Evolutionary conservation across 169 alveolate species (phyloP), one percentile per base, ranked within the genome.

Genomic region (Cryptosporidium meleagridis): DNA sequence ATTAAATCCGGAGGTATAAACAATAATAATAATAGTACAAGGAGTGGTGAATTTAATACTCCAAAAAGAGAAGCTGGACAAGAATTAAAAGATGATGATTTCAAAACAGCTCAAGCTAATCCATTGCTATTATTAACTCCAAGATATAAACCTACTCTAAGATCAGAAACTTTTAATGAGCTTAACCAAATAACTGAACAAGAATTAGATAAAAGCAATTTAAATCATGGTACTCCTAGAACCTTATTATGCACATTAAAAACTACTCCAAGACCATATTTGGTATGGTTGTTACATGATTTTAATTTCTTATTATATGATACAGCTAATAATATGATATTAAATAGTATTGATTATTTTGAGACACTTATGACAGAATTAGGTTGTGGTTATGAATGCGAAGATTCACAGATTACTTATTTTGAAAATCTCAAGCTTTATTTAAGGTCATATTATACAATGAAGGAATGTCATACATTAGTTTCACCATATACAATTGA

Each of bases 381-480:
- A 26, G 89, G 89, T 45, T 80, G 89, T 23, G 89, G 89, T 1
- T 80, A 80, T 65, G 89, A 80, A 7, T 35, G 75, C 62, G 80
- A 59, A 23, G 75, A 80, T 37, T 37, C 73, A 62, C 37, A 59
- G 31, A 80, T 80, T 29, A 29, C 39, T 29, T 65, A 80, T 26
- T 80, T 61, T 80, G 89, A 80, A 35, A 62, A 44, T 41, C 62
- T 80, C 16, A 80, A 80, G 48, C 41, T 65, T 45, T 62, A 80
- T 41, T 29, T 80, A 26, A 61, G 75, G 45, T 80, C 89, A 8
- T 80, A 29, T 45, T 80, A 80, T 62, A 41, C 65, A 62, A 80
- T 80, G 89, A 80, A 80, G 33, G 89, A 80, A 29, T 80, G 89
- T 48, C 75, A 80, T 65, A 65, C 75, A 62, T 80, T 80, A 31